phyloP scores from a whole-genome alignment of 2,329 filamentous ascomycete species.

The Penicillium sp. region DNA sequence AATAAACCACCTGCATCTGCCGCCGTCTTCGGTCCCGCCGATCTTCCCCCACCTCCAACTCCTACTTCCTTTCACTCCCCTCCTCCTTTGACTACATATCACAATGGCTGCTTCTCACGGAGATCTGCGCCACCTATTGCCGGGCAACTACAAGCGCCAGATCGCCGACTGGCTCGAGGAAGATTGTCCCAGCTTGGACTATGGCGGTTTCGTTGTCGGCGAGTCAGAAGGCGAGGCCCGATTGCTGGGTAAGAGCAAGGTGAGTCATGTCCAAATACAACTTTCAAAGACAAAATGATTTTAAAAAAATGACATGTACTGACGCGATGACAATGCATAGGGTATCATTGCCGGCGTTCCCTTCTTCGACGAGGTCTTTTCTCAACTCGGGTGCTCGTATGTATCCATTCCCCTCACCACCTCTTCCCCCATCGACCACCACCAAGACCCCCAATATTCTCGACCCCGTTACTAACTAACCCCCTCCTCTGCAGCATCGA shows the following conservation, averaged over 20 bases:
- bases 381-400: slow-evolving; percentile 79
- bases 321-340: slow-evolving; percentile 33
- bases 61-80: no score
- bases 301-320: neutral
- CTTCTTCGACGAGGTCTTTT: slow-evolving; percentile 93
- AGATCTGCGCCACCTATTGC: slow-evolving; percentile 73
- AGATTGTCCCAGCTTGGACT: slow-evolving; percentile 95
- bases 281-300: neutral
- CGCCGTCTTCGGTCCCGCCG: neutral
- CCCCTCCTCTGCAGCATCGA: slow-evolving; percentile 60
- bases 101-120: slow-evolving; percentile 62
- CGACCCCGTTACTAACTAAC: neutral
- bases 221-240: slow-evolving; percentile 49
- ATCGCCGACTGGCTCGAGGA: slow-evolving; percentile 88
- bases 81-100: neutral
- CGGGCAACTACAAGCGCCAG: slow-evolving; percentile 78
- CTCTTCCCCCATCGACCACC: neutral
- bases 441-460: neutral
- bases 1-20: neutral
- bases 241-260: slow-evolving; percentile 61
- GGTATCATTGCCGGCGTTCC: slow-evolving; percentile 89
- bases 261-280: slow-evolving; percentile 32
- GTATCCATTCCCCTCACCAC: slow-evolving; percentile 32
- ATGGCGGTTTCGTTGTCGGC: slow-evolving; percentile 95
- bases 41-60: slow-evolving; percentile 4